Base-by-base conservation (phyloP, 352 stramenopile genomes). In the Globisporangium carolinianum region DNA sequence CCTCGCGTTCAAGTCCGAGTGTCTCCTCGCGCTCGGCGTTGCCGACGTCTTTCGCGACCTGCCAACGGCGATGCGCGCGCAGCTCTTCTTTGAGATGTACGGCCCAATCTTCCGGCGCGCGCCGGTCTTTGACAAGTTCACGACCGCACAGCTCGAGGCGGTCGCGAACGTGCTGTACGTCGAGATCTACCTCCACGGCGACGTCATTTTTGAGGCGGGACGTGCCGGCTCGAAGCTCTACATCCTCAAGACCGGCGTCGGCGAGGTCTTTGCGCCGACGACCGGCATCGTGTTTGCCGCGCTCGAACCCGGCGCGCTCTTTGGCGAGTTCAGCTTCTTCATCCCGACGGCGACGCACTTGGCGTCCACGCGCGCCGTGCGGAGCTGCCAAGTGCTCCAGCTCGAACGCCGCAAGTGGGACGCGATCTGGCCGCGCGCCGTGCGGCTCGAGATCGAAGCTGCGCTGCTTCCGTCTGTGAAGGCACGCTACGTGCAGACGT, bases 271-370 rank as follows among this genome's bases (percentile, higher is more conserved):
- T 37, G 61, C 67, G 0, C 66, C 76, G 0, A 48, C 60, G 8
- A 73, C 74, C 4, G 61, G 66, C 9, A 62, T 82, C 7, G 69
- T 82, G 3, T 87, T 74, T 43, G 65, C 61, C 0, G 56, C 69
- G 35, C 54, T 77, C 1, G 47, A 61, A 0, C 49, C 6, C 2
- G 78, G 74, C 1, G 53, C 58, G 37, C 51, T 89, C 0, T 89
- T 91, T 52, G 80, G 78, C 3, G 76, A 89, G 49, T 83, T 83
- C 38, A 57, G 67, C 5, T 89, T 91, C 53, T 89, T 91, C 39
- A 57, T 87, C 1, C 72, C 66, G 9, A 68, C 72, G 2, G 61
- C 73, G 1, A 71, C 67, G 18, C 75, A 69, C 0, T 62, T 91
- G 12, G 73, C 75, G 8, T 76, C 69, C 0, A 53, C 63, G 1